These are phyloP conservation scores for Lasiodiplodia hormozganensis DNA, from an alignment of 2,329 filamentous ascomycete genomes.

Conservation along the genomic window DNA sequence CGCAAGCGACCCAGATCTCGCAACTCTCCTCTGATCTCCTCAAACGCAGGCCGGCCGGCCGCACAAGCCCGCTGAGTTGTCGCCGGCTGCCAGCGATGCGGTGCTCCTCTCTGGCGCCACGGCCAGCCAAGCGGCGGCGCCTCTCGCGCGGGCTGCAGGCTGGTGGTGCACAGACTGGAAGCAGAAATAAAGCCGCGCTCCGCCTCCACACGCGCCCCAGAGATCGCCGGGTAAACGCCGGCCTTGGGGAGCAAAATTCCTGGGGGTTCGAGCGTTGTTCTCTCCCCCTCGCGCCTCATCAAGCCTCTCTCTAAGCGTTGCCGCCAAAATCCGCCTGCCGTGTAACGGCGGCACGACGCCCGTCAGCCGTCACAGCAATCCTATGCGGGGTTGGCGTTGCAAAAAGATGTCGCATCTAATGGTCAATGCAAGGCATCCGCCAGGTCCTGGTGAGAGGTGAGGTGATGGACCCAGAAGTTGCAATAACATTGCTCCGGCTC, in stretches of 20 bases:
- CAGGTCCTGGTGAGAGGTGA: background rate
- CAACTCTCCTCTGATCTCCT: background rate
- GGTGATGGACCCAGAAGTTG: slow-evolving; percentile 1
- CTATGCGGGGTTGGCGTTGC: slow-evolving; percentile 2
- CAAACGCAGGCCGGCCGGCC: background rate
- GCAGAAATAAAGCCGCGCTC: slow-evolving; percentile 16
- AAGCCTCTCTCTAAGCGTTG: background rate
- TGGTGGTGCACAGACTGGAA: slow-evolving; percentile 1
- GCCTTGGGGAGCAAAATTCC: background rate
- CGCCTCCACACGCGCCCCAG: slow-evolving; percentile 15
- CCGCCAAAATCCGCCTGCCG: background rate
- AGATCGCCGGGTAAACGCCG: slow-evolving; percentile 17
- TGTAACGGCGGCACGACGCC: background rate
- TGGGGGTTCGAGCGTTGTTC: slow-evolving; percentile 9
- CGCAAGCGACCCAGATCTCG: background rate
- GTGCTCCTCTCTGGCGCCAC: background rate
- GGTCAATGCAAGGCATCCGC: no score
- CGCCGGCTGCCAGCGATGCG: background rate
- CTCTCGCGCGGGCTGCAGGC: slow-evolving; percentile 5
- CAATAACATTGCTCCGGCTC: background rate
- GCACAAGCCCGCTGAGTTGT: background rate
- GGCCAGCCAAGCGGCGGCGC: slow-evolving; percentile 8
- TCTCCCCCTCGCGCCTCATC: background rate
- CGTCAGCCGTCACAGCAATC: background rate
- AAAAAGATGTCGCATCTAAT: background rate